Conservation (phyloP, 306 rosid genomes). For the Begonia loranthoides region DNA sequence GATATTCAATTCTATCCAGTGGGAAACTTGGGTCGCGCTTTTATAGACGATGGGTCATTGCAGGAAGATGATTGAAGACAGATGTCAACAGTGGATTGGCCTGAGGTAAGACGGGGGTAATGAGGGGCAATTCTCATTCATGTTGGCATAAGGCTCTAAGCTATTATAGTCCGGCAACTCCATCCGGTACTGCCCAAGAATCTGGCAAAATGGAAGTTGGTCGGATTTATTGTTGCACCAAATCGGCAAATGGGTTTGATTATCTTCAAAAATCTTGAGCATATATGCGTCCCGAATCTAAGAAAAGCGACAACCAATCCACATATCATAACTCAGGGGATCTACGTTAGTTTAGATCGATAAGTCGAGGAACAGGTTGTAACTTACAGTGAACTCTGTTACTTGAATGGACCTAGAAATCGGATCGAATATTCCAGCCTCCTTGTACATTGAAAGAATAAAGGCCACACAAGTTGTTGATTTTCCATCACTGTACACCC, state of each 20-base stretch:
- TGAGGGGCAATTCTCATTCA: conserved; percentile 86
- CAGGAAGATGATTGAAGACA: background rate
- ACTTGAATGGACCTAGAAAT: conserved; percentile 60
- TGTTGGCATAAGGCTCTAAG: conserved; percentile 54
- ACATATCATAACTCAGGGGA: background rate
- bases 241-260: conserved; percentile 54
- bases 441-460: conserved; percentile 75
- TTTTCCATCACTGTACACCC: conserved; percentile 85
- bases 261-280: conserved; percentile 61
- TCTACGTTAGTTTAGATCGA: background rate
- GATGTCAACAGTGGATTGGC: conserved; percentile 36
- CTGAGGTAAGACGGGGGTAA: conserved; percentile 63
- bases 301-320: conserved; percentile 2
- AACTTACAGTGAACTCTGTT: conserved; percentile 84
- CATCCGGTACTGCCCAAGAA: conserved; percentile 80
- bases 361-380: background rate
- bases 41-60: no score
- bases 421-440: conserved; percentile 68
- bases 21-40: no score
- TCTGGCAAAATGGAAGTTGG: conserved; percentile 66
- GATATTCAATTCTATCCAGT: no score
- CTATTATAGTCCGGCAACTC: conserved; percentile 81
- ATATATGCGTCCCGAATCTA: conserved; percentile 84
- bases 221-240: conserved; percentile 60
- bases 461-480: conserved; percentile 86